Conservation (phyloP, 768 basidiomycete species). For the Aureoboletus auriporus region DNA sequence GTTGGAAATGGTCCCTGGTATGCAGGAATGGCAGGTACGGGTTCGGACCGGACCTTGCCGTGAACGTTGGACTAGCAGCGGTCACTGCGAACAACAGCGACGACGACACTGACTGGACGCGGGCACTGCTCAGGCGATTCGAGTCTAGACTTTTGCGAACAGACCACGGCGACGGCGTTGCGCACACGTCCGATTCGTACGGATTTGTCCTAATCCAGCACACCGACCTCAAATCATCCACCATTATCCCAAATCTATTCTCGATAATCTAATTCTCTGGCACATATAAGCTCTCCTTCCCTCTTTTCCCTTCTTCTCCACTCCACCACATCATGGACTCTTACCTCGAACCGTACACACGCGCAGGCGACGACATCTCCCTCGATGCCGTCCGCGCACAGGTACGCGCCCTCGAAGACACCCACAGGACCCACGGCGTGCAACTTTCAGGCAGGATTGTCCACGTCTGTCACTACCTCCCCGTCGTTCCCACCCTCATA, state of each 20-base stretch:
- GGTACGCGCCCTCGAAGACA: constrained; percentile 66
- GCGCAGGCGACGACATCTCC: constrained; percentile 60
- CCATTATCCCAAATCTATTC: constrained; percentile 19
- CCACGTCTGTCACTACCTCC: constrained; percentile 89
- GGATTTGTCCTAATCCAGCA: constrained; percentile 25
- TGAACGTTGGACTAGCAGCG: not conserved
- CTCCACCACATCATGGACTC: constrained; percentile 51
- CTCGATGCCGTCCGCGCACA: constrained; percentile 71
- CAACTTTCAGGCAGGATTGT: constrained; percentile 84
- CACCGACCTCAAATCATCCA: constrained; percentile 19
- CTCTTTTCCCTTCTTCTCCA: not conserved
- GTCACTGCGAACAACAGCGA: too few species aligned
- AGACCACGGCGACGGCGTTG: not conserved
- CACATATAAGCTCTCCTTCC: constrained; percentile 18
- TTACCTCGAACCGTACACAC: constrained; percentile 67
- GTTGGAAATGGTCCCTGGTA: constrained; percentile 5
- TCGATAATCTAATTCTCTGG: constrained; percentile 24
- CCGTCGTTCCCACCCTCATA: constrained; percentile 64
- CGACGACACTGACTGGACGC: too few species aligned
- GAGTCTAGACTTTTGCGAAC: too few species aligned
- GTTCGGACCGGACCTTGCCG: constrained; percentile 19
- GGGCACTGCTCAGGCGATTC: too few species aligned
- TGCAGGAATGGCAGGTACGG: constrained; percentile 15
- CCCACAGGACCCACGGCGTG: constrained; percentile 65
- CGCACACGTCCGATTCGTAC: not conserved